Conservation (phyloP, 768 basidiomycete species). For the Podaxis pistillaris region DNA sequence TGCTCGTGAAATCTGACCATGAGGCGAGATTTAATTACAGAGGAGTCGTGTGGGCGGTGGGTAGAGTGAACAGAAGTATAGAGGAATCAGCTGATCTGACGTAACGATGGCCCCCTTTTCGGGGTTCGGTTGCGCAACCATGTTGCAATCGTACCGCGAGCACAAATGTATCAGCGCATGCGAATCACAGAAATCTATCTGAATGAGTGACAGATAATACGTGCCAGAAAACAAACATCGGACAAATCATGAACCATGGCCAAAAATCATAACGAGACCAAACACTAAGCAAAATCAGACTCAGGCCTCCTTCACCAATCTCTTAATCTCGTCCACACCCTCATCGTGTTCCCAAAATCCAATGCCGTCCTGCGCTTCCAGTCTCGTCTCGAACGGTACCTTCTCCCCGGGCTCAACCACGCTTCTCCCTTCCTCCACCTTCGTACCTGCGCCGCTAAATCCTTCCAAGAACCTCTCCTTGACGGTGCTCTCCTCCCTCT, state of each 20-base stretch:
- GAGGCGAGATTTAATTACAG: neutral
- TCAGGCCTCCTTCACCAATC: conserved; percentile 59
- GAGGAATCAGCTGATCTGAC: neutral
- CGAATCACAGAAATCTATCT: too few species aligned
- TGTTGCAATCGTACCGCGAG: too few species aligned
- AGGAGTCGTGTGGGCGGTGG: neutral
- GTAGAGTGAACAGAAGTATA: neutral
- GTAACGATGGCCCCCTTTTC: too few species aligned
- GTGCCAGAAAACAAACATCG: neutral
- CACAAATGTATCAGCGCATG: too few species aligned
- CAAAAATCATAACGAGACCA: neutral
- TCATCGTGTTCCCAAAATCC: conserved; percentile 74
- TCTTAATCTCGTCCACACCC: conserved; percentile 69
- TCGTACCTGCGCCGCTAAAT: conserved; percentile 10
- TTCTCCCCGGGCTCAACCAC: conserved; percentile 16
- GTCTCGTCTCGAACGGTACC: conserved; percentile 16
- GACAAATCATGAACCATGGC: too few species aligned
- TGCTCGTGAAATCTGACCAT: neutral
- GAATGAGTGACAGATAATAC: too few species aligned
- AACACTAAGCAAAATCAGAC: neutral
- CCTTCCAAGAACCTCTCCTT: conserved; percentile 39
- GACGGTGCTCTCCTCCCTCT: conserved; percentile 50
- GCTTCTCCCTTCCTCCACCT: conserved; percentile 18
- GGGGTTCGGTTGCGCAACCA: too few species aligned
- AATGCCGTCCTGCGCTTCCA: conserved; percentile 17